phyloP scores from a whole-genome alignment of 371 early-diverging fungal species.

The Apophysomyces ossiformis region DNA sequence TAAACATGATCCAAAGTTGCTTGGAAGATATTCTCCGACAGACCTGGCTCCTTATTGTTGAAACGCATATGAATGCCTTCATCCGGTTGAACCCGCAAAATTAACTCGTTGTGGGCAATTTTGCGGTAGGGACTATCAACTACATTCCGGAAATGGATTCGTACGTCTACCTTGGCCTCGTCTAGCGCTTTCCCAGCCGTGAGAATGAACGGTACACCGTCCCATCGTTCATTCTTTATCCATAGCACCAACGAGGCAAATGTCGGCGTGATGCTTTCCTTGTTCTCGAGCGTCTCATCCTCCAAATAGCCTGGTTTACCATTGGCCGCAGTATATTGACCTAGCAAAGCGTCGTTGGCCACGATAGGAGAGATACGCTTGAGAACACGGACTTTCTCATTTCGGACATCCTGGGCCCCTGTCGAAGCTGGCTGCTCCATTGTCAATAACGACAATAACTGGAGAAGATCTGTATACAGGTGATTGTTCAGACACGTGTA shows the following conservation, averaged over 20 bases:
- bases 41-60: slow-evolving; percentile 92
- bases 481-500: too few species aligned
- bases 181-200: slow-evolving; percentile 97
- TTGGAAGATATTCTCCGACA: slow-evolving; percentile 69
- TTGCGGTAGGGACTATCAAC: slow-evolving; percentile 75
- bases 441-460: slow-evolving; percentile 89
- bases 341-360: slow-evolving; percentile 81
- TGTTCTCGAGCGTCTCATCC: slow-evolving; percentile 79
- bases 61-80: slow-evolving; percentile 98
- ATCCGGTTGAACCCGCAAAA: slow-evolving; percentile 93
- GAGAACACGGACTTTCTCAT: slow-evolving; percentile 91
- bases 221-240: slow-evolving; percentile 96
- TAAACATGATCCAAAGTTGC: slow-evolving; percentile 95
- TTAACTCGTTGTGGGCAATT: slow-evolving; percentile 91
- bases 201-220: slow-evolving; percentile 95
- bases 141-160: slow-evolving; percentile 94
- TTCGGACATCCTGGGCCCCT: slow-evolving; percentile 89
- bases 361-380: slow-evolving; percentile 78
- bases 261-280: slow-evolving; percentile 86
- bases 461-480: slow-evolving; percentile 70
- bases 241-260: slow-evolving; percentile 88
- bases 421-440: slow-evolving; percentile 90
- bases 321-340: slow-evolving; percentile 84
- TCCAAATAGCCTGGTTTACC: slow-evolving; percentile 91
- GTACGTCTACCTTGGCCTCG: slow-evolving; percentile 91